Percentiles rank a stretch among this genome's conserved stretches.
Conservation (phyloP, 179 eudicot genomes). For the Silene vulgaris region DNA sequence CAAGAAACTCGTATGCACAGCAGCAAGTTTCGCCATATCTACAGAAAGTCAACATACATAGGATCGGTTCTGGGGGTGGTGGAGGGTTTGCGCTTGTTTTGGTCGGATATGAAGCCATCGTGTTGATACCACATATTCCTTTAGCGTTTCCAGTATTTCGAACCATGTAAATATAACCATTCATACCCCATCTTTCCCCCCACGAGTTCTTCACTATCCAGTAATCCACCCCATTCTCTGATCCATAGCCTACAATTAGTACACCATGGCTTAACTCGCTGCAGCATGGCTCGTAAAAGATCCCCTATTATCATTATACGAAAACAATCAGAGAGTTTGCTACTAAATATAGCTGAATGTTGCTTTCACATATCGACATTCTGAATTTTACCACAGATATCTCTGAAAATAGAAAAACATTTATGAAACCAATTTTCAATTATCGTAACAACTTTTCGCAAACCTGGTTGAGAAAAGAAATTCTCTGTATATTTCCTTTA, state of each 20-base stretch:
- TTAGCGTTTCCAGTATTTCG: slow-evolving; percentile 53
- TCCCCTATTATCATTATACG: slow-evolving; percentile 45
- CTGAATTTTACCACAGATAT: no score
- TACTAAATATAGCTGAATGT: neutral
- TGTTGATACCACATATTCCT: slow-evolving; percentile 88
- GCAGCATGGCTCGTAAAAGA: slow-evolving; percentile 89
- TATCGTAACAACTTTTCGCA: no score
- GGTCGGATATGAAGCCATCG: slow-evolving; percentile 74
- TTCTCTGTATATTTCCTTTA: no score
- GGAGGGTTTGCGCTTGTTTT: slow-evolving; percentile 77
- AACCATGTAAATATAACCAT: slow-evolving; percentile 63
- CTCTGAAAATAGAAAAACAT: no score
- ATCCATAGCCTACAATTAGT: slow-evolving; percentile 86
- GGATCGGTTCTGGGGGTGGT: slow-evolving; percentile 63
- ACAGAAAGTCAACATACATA: slow-evolving; percentile 63
- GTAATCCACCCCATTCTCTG: slow-evolving; percentile 69
- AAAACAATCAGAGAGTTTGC: neutral
- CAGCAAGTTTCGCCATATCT: slow-evolving; percentile 74
- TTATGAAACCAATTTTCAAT: no score
- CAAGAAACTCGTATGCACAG: slow-evolving; percentile 49
- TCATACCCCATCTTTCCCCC: slow-evolving; percentile 83
- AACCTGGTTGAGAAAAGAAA: no score
- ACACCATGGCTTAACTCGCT: slow-evolving; percentile 81
- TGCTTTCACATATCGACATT: no score
- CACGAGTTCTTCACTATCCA: slow-evolving; percentile 96